Evolutionary conservation across 176 grass and related monocot genomes (phyloP).

Genomic region (Musa troglodytarum): DNA sequence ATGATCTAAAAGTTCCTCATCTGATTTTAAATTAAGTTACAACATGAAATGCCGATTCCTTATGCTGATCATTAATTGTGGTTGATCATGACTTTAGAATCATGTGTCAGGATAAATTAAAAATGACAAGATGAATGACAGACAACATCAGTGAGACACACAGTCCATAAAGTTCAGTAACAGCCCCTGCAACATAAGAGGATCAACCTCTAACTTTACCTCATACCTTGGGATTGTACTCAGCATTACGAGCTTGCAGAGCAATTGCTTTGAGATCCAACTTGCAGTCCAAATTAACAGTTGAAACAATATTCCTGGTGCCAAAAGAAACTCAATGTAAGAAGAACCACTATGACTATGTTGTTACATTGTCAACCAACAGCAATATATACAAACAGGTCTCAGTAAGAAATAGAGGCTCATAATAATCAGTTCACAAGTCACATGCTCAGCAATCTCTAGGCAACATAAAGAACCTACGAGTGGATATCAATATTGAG

Average conservation of each 20-base stretch:
- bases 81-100: not conserved
- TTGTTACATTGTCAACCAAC: not conserved
- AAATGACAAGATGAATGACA: conserved; percentile 4
- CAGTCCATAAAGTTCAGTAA: not conserved
- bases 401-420: no score
- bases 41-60: not conserved
- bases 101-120: not conserved
- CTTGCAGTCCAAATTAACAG: conserved; percentile 53
- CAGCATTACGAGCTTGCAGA: conserved; percentile 57
- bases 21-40: not conserved
- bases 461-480: no score
- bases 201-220: not conserved
- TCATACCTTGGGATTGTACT: conserved; percentile 83
- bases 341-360: not conserved
- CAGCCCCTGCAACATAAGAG: no score
- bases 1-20: no score
- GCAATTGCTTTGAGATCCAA: conserved; percentile 67
- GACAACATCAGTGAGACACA: not conserved
- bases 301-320: conserved; percentile 76
- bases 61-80: not conserved
- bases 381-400: not conserved
- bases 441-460: no score
- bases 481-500: no score
- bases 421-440: no score
- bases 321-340: not conserved